A percentile compares a stretch with the other conserved stretches of the same genome.
These are phyloP conservation scores for Candolleomyces aberdarensis DNA, from an alignment of 768 basidiomycete genomes.

Conservation along the genomic window DNA sequence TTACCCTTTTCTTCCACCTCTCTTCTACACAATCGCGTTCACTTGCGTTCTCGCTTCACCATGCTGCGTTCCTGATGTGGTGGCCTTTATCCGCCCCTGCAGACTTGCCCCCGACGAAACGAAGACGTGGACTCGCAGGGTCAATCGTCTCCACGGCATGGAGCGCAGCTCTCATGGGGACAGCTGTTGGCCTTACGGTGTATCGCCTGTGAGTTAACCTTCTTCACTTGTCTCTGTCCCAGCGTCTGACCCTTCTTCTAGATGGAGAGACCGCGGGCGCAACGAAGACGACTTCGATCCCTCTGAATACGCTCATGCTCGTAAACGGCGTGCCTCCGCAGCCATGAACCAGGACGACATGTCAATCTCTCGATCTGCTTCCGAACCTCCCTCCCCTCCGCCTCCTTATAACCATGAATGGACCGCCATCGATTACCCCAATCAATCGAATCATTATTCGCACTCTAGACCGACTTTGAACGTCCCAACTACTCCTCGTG, in stretches of 20 bases:
- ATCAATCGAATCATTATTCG: neutral
- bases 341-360: neutral
- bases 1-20: too few relatives aligned
- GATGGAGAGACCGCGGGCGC: constrained; percentile 77
- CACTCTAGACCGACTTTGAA: neutral
- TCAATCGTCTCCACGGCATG: constrained; percentile 82
- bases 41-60: neutral
- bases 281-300: neutral
- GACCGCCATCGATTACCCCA: constrained; percentile 32
- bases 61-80: constrained; percentile 21
- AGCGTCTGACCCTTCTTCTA: constrained; percentile 20
- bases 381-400: constrained; percentile 49
- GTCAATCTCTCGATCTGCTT: neutral
- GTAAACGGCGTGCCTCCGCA: neutral
- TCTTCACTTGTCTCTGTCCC: constrained; percentile 1
- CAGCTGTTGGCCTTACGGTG: constrained; percentile 83
- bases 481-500: too few relatives aligned
- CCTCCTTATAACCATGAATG: constrained; percentile 65
- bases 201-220: constrained; percentile 67
- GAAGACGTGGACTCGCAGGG: constrained; percentile 76
- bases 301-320: neutral
- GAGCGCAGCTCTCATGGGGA: constrained; percentile 82
- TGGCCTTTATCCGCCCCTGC: constrained; percentile 48
- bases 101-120: constrained; percentile 77
- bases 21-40: neutral